Evolutionary conservation across 2,329 filamentous ascomycete species (phyloP).

Genomic region (Penicillium sp.): DNA sequence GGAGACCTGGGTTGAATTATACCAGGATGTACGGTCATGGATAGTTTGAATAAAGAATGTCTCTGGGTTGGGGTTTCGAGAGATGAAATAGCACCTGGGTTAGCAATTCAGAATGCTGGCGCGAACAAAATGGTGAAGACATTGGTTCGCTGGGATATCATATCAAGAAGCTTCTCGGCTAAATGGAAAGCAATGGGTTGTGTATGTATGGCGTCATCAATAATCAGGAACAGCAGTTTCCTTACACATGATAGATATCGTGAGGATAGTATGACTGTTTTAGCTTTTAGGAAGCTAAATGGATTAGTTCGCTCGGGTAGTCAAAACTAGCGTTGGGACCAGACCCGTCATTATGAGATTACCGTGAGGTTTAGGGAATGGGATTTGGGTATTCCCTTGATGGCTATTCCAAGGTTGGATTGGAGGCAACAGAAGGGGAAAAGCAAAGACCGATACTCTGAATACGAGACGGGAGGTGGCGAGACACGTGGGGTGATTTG

Average conservation of each 20-base stretch:
- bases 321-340: too few species aligned
- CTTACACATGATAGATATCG: conserved; percentile 3
- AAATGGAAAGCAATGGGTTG: conserved; percentile 4
- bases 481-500: not conserved
- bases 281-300: conserved; percentile 8
- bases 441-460: not conserved
- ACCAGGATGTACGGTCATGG: not conserved
- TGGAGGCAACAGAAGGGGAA: not conserved
- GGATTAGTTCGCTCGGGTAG: too few species aligned
- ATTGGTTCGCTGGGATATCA: not conserved
- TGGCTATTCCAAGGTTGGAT: conserved; percentile 10
- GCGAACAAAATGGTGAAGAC: conserved; percentile 2
- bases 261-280: conserved; percentile 14
- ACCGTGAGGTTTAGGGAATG: not conserved
- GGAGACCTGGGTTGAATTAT: not conserved
- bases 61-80: not conserved
- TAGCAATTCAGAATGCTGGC: conserved; percentile 1
- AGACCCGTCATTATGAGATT: conserved; percentile 6
- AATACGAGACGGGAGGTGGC: not conserved
- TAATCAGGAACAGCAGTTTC: conserved; percentile 11
- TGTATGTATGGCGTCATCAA: conserved; percentile 4
- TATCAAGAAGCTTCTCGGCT: not conserved
- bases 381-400: not conserved
- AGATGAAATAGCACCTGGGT: not conserved
- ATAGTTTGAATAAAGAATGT: not conserved